These are phyloP conservation scores for Globisporangium apiculatum DNA, from an alignment of 352 stramenopile species.

Conservation along the genomic window DNA sequence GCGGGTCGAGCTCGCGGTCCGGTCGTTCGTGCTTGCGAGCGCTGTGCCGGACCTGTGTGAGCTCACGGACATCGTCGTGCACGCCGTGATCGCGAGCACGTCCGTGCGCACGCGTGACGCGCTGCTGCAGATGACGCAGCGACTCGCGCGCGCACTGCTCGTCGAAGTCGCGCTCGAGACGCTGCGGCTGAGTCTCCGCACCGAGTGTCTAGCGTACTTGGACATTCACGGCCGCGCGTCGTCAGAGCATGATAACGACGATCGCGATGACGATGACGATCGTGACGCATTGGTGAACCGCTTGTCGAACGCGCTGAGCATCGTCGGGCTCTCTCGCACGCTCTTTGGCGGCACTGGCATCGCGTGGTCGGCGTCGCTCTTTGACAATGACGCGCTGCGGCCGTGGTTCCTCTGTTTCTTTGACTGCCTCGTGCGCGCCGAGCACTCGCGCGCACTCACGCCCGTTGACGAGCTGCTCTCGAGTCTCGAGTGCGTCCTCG, in stretches of 20 bases:
- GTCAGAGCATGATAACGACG: slow-evolving; percentile 9
- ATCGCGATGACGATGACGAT: slow-evolving; percentile 8
- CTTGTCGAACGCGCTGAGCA: slow-evolving; percentile 13
- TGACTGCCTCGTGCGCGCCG: slow-evolving; percentile 15
- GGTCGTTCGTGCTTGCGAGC: slow-evolving; percentile 11
- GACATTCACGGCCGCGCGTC: not conserved
- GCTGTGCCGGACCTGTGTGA: slow-evolving; percentile 12
- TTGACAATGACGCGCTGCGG: slow-evolving; percentile 10
- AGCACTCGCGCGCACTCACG: slow-evolving; percentile 22
- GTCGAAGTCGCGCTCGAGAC: slow-evolving; percentile 17
- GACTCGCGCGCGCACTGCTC: slow-evolving; percentile 18
- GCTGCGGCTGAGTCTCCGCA: slow-evolving; percentile 17
- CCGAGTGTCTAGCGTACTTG: slow-evolving; percentile 22
- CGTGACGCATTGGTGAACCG: slow-evolving; percentile 2
- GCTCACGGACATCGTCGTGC: slow-evolving; percentile 19
- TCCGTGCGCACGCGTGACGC: slow-evolving; percentile 20
- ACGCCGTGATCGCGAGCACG: slow-evolving; percentile 33
- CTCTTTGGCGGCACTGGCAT: slow-evolving; percentile 8
- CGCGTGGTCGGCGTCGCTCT: slow-evolving; percentile 12
- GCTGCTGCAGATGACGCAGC: slow-evolving; percentile 20
- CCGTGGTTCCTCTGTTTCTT: slow-evolving; percentile 18
- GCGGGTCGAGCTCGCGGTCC: slow-evolving; percentile 12
- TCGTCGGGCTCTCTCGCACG: slow-evolving; percentile 5
- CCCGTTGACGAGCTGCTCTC: slow-evolving; percentile 14
- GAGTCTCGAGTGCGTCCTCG: slow-evolving; percentile 10